phyloP scores from a whole-genome alignment of 2,329 filamentous ascomycete species.

The Parafenestella ontariensis region DNA sequence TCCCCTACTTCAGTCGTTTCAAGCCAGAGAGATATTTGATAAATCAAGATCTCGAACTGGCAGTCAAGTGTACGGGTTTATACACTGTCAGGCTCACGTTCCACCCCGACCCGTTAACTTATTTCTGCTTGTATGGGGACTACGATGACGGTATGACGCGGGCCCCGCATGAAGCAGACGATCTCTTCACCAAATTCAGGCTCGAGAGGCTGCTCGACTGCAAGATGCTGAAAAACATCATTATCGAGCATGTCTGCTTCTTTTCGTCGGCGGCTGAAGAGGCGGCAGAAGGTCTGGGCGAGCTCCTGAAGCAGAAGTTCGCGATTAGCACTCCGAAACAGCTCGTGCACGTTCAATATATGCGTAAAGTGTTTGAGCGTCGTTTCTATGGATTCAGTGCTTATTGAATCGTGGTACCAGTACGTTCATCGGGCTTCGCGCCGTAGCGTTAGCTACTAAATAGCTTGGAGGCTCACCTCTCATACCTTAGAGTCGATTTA shows the following conservation, averaged over 20 bases:
- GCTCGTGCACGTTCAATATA: neutral
- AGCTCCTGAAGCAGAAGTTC: neutral
- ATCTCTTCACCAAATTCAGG: neutral
- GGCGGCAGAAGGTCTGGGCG: neutral
- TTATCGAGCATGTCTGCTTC: constrained; percentile 1
- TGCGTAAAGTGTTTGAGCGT: too few relatives aligned
- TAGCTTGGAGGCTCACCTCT: too few relatives aligned
- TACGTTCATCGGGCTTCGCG: too few relatives aligned
- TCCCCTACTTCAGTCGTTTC: neutral
- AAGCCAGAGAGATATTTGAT: neutral
- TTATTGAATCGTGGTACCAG: too few relatives aligned
- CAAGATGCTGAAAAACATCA: neutral
- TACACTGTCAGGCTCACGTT: neutral
- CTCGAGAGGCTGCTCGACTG: neutral
- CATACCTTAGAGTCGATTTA: too few relatives aligned
- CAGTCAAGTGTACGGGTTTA: neutral
- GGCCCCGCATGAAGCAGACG: too few relatives aligned
- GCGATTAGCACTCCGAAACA: neutral
- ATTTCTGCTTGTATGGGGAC: neutral
- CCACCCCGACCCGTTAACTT: neutral
- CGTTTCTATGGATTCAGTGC: too few relatives aligned
- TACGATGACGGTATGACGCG: neutral
- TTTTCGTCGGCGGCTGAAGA: neutral
- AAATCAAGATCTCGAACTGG: neutral
- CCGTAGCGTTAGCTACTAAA: too few relatives aligned